phyloP scores from a whole-genome alignment of 31 red algal genomes.

The Odonthalia washingtoniensis region DNA sequence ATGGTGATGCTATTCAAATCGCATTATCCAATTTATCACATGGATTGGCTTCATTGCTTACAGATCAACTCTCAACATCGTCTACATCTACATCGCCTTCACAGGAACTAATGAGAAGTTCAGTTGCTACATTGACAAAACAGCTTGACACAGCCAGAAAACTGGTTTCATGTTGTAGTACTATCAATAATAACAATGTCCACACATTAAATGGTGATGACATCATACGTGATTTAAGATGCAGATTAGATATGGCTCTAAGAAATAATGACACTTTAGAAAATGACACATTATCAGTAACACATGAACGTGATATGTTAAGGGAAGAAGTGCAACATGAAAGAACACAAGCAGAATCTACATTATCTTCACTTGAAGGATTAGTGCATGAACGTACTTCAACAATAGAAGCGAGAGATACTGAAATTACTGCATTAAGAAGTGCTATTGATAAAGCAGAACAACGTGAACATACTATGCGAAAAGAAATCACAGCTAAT shows the following conservation, averaged over 20 bases:
- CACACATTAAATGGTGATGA: background rate
- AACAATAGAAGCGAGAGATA: constrained; percentile 39
- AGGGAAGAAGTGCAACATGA: constrained; percentile 56
- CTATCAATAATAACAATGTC: background rate
- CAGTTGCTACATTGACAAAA: background rate
- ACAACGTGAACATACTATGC: background rate
- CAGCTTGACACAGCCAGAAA: background rate
- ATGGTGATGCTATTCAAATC: background rate
- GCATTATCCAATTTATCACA: background rate
- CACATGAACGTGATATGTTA: constrained; percentile 57
- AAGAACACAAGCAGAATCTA: constrained; percentile 47
- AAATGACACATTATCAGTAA: constrained; percentile 46
- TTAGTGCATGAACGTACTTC: constrained; percentile 42
- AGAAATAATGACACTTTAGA: constrained; percentile 4
- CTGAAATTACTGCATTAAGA: constrained; percentile 32
- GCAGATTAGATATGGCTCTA: constrained; percentile 25
- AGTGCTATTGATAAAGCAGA: constrained; percentile 18
- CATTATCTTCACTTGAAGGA: constrained; percentile 60
- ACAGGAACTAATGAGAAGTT: background rate
- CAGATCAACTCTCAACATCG: background rate
- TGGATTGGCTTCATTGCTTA: background rate
- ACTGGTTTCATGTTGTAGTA: background rate
- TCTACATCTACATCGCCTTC: background rate
- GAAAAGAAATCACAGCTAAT: too few relatives aligned
- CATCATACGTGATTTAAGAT: background rate